phyloP scores from a whole-genome alignment of 345 rosid genomes.

The Populus alba region DNA sequence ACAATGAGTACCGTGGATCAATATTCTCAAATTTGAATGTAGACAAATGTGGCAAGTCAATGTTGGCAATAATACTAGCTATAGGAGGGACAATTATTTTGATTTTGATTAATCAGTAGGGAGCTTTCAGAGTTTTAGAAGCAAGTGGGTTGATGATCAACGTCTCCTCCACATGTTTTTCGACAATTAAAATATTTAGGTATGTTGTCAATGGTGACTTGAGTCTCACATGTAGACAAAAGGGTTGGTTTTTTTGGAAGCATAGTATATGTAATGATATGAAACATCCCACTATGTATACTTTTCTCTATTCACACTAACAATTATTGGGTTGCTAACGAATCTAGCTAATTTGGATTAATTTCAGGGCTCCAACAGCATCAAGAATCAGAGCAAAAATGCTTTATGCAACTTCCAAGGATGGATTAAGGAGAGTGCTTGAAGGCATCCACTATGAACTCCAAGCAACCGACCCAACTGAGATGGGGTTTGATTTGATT shows the following conservation, averaged over 20 bases:
- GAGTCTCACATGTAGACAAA: not conserved
- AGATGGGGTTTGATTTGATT: slow-evolving; percentile 94
- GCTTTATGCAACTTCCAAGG: slow-evolving; percentile 84
- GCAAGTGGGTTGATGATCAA: not conserved
- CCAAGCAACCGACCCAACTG: slow-evolving; percentile 92
- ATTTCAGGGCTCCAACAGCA: slow-evolving; percentile 73
- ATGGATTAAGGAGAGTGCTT: slow-evolving; percentile 73
- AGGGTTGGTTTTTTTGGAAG: slow-evolving; percentile 4
- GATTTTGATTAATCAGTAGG: not conserved
- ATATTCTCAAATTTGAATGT: not conserved
- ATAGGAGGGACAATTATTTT: not conserved
- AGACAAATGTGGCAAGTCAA: not conserved
- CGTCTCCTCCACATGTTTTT: not conserved
- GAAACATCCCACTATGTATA: not conserved
- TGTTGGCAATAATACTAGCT: not conserved
- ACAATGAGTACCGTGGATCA: not conserved
- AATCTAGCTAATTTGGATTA: not conserved
- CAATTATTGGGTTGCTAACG: not conserved
- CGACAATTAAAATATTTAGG: not conserved
- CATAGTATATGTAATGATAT: not conserved
- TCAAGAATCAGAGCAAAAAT: slow-evolving; percentile 88
- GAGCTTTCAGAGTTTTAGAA: not conserved
- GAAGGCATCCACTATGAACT: slow-evolving; percentile 92
- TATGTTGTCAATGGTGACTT: not conserved
- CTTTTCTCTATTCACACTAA: not conserved